Conservation (phyloP, 1,284 basidiomycete genomes). For the Heterobasidion irregulare region DNA sequence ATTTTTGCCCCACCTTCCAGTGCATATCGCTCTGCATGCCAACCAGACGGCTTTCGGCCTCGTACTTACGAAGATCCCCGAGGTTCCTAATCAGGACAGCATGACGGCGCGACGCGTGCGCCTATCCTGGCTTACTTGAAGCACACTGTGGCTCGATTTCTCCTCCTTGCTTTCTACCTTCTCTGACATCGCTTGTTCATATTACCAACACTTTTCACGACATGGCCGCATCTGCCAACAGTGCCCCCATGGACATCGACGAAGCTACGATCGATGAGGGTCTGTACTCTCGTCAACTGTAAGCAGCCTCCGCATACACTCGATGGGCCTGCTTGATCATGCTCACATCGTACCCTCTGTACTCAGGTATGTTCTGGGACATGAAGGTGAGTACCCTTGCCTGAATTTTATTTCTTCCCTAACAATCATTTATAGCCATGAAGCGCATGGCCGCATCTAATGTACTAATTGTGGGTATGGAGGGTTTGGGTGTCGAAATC, state of each 20-base stretch:
- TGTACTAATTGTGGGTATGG: slow-evolving; percentile 89
- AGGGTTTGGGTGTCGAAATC: slow-evolving; percentile 95
- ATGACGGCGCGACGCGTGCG: too few relatives aligned
- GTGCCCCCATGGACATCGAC: slow-evolving; percentile 73
- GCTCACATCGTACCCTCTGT: slow-evolving; percentile 14
- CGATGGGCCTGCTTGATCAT: slow-evolving; percentile 6
- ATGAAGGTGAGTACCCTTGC: slow-evolving; percentile 62
- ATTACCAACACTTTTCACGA: slow-evolving; percentile 2
- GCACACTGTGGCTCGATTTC: too few relatives aligned
- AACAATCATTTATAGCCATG: slow-evolving; percentile 63
- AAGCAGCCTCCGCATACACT: slow-evolving; percentile 25
- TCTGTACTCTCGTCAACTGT: slow-evolving; percentile 95
- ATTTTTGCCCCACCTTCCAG: too few relatives aligned
- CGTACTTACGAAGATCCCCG: too few relatives aligned
- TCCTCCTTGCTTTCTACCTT: not conserved
- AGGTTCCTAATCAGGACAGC: too few relatives aligned
- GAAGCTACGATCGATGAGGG: slow-evolving; percentile 85
- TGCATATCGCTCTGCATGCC: too few relatives aligned
- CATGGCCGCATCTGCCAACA: slow-evolving; percentile 47
- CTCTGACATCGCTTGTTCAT: not conserved
- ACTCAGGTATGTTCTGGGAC: slow-evolving; percentile 86
- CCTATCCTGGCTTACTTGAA: too few relatives aligned
- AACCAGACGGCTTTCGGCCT: too few relatives aligned
- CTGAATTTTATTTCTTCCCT: not conserved
- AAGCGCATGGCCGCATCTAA: slow-evolving; percentile 98